phyloP scores from a whole-genome alignment of 148 eudicot genomes.

The Salicornia ramosissima region DNA sequence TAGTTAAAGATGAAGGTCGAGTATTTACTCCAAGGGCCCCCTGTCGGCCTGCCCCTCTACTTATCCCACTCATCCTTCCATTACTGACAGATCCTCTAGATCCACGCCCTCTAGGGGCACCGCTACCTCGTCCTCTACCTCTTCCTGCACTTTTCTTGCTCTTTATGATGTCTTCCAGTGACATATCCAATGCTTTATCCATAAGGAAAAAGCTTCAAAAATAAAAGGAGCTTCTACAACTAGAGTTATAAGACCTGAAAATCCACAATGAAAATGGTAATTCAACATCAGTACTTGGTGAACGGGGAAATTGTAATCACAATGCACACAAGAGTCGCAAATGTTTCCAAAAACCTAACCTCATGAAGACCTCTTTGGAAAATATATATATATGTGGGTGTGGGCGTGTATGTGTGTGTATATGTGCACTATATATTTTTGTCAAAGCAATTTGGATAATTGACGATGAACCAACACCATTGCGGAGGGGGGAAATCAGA shows the following conservation, averaged over 20 bases:
- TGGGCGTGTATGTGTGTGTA: no score
- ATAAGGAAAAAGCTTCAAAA: background rate
- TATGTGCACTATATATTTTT: no score
- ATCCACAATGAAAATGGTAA: background rate
- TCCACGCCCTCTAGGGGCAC: slow-evolving; percentile 57
- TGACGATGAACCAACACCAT: no score
- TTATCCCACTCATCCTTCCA: slow-evolving; percentile 47
- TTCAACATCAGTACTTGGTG: background rate
- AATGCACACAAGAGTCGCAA: no score
- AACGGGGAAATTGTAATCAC: no score
- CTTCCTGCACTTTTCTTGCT: slow-evolving; percentile 45
- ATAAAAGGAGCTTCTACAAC: background rate
- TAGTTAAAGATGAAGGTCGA: slow-evolving; percentile 59
- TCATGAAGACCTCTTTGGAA: no score
- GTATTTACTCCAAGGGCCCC: slow-evolving; percentile 61
- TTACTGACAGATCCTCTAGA: slow-evolving; percentile 47
- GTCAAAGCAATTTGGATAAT: no score
- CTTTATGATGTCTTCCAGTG: slow-evolving; percentile 77
- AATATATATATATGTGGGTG: no score
- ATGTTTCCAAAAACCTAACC: no score
- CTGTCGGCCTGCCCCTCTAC: slow-evolving; percentile 49
- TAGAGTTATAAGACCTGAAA: slow-evolving; percentile 16
- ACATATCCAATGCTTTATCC: slow-evolving; percentile 62
- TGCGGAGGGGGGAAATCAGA: no score
- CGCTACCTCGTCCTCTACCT: slow-evolving; percentile 62